These are phyloP conservation scores for Vitis rupestris DNA, from an alignment of 164 flowering plant species.

Conservation along the genomic window DNA sequence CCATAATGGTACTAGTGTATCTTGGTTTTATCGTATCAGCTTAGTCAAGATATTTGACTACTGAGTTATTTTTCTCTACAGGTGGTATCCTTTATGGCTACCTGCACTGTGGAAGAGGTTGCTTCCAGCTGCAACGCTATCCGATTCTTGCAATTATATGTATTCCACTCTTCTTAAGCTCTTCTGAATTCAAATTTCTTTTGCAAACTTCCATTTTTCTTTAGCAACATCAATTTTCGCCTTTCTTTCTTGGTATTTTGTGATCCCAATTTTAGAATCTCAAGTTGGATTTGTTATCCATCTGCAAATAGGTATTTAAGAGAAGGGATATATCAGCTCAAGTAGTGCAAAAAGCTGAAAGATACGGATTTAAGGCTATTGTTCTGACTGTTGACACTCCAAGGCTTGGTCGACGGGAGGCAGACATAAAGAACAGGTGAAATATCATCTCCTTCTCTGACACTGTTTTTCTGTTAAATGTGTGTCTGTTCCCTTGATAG, in stretches of 20 bases:
- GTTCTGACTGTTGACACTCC: slow-evolving; percentile 76
- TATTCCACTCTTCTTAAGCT: slow-evolving; percentile 20
- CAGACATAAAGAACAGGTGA: slow-evolving; percentile 77
- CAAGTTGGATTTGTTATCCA: not conserved
- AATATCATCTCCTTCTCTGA: not conserved
- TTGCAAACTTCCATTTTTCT: not conserved
- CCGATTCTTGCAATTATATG: slow-evolving; percentile 85
- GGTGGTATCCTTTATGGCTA: slow-evolving; percentile 62
- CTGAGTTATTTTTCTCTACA: slow-evolving; percentile 17
- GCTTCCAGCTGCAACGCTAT: slow-evolving; percentile 72
- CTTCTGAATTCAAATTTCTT: not conserved
- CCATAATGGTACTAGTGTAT: slow-evolving; percentile 59
- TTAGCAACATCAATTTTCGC: not conserved
- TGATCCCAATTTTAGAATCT: slow-evolving; percentile 1
- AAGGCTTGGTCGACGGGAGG: slow-evolving; percentile 78
- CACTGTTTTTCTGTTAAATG: not conserved
- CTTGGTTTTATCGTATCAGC: not conserved
- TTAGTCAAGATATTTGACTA: not conserved
- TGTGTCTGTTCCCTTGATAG: not conserved
- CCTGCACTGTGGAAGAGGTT: slow-evolving; percentile 79
- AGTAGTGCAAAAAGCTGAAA: slow-evolving; percentile 80
- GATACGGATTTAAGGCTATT: slow-evolving; percentile 74
- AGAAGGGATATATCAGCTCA: slow-evolving; percentile 63
- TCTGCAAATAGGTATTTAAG: slow-evolving; percentile 51
- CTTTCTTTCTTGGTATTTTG: not conserved